Evolutionary conservation across 1,284 basidiomycete genomes (phyloP), one percentile per base, ranked within the genome.

Genomic region (Termitomyces sp.): DNA sequence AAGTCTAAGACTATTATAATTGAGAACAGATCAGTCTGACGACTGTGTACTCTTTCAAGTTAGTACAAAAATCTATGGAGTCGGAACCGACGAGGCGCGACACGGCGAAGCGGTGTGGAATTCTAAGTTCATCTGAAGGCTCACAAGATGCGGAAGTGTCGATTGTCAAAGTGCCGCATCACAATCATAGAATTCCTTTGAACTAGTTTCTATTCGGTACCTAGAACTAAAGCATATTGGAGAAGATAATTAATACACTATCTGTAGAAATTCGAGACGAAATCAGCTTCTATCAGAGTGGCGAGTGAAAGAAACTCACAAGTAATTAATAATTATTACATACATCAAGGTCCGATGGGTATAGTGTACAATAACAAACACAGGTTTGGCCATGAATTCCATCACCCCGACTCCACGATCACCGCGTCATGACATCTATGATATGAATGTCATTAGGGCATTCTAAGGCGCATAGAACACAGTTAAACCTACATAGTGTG

Each of bases 71-170:
- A 67, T 81, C 26, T 76, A 77, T 65, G 75, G 78, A 12, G 63
- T 67, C 46, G 75, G 76, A 59, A 73, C 72, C 59, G 74, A 76
- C 44, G 73, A 78, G 67, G 76, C 75, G 8, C 70, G 76, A 55
- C 69, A 74, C 54, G 70, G 69, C 51, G 78, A 78, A 58, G 76
- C 75, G 4, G 58, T 76, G 59, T 77, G 76, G 74, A 78, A 75
- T 62, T 78, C 76, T 10, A 79, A 74, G 61, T 73, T 77, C 59
- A 74, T 79, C 52, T 77, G 62, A 70, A 26, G 31, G 49, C 21
- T 26, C 17, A 19, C 15, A 47, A 49, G 36, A 38, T 39, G 47
- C 36, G 36, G 47, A 36, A 49, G 10, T 9, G 5, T 10, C 13
- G 34, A 26, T 38, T 48, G 26, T 49, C 36, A 39, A 19, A 48